Percentiles rank a stretch among this genome's conserved stretches.
Conservation (phyloP, 2,329 filamentous ascomycete genomes). For the Gaeumannomyces tritici region DNA sequence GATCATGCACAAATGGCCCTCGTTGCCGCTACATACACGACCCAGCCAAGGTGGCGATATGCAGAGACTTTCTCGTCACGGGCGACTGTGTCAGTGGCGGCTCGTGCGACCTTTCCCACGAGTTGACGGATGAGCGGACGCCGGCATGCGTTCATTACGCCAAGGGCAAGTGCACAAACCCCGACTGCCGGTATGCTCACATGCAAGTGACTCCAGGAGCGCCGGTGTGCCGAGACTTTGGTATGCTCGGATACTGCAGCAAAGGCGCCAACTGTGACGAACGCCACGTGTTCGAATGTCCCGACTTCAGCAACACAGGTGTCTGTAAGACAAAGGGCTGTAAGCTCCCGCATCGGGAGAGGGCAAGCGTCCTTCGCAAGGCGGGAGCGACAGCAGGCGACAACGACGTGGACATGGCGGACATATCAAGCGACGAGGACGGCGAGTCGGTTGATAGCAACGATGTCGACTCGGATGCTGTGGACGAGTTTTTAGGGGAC, state of each 20-base stretch:
- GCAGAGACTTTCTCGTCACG: constrained; percentile 77
- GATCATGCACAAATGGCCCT: constrained; percentile 75
- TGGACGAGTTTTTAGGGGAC: constrained; percentile 54
- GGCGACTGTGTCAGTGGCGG: constrained; percentile 68
- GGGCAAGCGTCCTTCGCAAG: constrained; percentile 70
- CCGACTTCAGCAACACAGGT: constrained; percentile 88
- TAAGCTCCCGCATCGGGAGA: constrained; percentile 78
- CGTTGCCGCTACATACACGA: constrained; percentile 78
- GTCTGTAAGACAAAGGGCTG: constrained; percentile 73
- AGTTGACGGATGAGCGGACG: constrained; percentile 70
- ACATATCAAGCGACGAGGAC: constrained; percentile 72
- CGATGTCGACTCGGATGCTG: constrained; percentile 69
- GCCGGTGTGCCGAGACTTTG: constrained; percentile 76
- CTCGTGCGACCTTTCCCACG: constrained; percentile 84
- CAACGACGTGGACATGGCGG: constrained; percentile 48
- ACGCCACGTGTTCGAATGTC: constrained; percentile 87
- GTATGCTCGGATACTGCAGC: constrained; percentile 78
- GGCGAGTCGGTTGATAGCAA: constrained; percentile 59
- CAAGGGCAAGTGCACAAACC: constrained; percentile 81
- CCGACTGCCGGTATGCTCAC: constrained; percentile 80
- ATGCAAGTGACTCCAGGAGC: constrained; percentile 67
- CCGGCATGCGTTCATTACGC: constrained; percentile 86
- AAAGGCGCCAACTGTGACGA: constrained; percentile 69
- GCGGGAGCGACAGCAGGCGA: constrained; percentile 35
- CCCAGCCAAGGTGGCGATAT: constrained; percentile 76